These are phyloP conservation scores for Ceratobasidium sp. DNA, from an alignment of 1,284 basidiomycete species.

Conservation along the genomic window DNA sequence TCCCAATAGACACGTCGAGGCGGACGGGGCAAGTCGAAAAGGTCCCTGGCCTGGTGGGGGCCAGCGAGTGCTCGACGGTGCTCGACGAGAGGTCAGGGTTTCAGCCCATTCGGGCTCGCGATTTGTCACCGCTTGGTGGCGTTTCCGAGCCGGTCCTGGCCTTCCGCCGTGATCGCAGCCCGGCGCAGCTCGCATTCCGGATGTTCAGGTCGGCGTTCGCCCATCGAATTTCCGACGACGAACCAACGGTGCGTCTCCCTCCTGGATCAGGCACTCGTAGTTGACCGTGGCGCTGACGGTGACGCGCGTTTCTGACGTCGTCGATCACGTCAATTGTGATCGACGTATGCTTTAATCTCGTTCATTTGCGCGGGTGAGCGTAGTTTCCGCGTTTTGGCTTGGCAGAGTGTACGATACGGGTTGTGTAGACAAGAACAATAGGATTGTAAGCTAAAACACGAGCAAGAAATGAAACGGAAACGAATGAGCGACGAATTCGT, in stretches of 20 bases:
- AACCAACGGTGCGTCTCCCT: constrained; percentile 4
- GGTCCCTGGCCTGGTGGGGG: neutral
- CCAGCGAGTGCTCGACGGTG: constrained; percentile 1
- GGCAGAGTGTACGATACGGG: no score
- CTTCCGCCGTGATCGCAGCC: constrained; percentile 4
- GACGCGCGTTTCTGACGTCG: neutral
- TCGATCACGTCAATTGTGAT: constrained; percentile 8
- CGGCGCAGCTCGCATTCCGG: constrained; percentile 1
- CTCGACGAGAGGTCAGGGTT: constrained; percentile 7
- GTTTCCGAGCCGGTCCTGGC: constrained; percentile 3
- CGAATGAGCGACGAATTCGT: no score
- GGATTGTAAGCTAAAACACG: no score
- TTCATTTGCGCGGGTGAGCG: neutral
- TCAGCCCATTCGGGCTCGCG: constrained; percentile 1
- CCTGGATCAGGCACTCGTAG: neutral
- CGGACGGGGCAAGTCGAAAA: constrained; percentile 7
- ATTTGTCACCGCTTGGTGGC: constrained; percentile 7
- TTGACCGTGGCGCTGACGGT: constrained; percentile 1
- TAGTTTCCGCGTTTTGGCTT: no score
- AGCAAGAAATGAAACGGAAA: no score
- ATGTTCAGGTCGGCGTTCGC: constrained; percentile 4
- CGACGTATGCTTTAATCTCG: constrained; percentile 2
- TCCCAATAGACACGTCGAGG: constrained; percentile 7
- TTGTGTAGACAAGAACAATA: no score
- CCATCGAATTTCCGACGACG: constrained; percentile 5